These are phyloP conservation scores for Pestalotiopsis sp. DNA, from an alignment of 2,329 filamentous ascomycete genomes.

Conservation along the genomic window DNA sequence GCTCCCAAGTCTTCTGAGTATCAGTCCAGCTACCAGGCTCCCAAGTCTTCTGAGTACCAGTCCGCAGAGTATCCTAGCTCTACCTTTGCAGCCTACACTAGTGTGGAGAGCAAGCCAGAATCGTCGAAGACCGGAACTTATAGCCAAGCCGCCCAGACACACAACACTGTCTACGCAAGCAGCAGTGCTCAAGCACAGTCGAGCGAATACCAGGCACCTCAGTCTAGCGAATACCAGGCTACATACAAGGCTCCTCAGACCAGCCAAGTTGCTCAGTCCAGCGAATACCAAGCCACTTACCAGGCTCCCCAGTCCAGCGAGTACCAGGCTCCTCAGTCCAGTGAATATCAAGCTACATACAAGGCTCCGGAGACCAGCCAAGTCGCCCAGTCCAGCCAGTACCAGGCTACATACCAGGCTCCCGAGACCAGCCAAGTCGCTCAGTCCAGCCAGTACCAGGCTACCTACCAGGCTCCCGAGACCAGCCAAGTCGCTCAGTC, in stretches of 20 bases:
- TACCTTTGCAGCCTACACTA: slow-evolving; percentile 18
- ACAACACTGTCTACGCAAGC: slow-evolving; percentile 45
- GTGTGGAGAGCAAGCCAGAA: not conserved
- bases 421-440: not conserved
- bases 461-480: slow-evolving; percentile 17
- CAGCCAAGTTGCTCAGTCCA: too few relatives aligned
- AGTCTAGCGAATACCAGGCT: not conserved
- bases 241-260: not conserved
- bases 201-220: slow-evolving; percentile 26
- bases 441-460: too few relatives aligned
- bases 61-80: not conserved
- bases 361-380: slow-evolving; percentile 14
- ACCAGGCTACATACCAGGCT: not conserved
- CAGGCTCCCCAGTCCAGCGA: slow-evolving; percentile 18
- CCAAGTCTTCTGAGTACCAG: not conserved
- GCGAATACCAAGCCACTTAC: too few relatives aligned
- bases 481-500: slow-evolving; percentile 31
- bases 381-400: slow-evolving; percentile 21
- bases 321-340: not conserved
- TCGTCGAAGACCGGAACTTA: slow-evolving; percentile 37
- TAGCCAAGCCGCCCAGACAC: slow-evolving; percentile 41
- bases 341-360: not conserved
- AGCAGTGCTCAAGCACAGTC: slow-evolving; percentile 42
- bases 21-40: not conserved
- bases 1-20: not conserved